Base-by-base conservation (phyloP, 345 rosid species). In the Noccaea caerulescens region DNA sequence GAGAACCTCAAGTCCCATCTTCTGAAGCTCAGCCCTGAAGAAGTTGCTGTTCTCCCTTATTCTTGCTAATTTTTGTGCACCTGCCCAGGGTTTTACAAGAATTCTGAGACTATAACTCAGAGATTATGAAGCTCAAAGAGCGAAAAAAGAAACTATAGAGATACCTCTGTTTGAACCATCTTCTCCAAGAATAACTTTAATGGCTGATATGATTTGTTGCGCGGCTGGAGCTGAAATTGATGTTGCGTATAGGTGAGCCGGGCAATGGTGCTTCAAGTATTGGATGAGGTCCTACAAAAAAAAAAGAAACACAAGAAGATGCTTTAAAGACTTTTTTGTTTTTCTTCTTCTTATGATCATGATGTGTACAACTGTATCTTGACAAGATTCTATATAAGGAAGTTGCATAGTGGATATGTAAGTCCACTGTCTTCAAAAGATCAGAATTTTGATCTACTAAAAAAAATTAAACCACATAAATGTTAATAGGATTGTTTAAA, bases 21-120 rank as follows among this genome's bases (percentile, higher is more conserved):
- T 91, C 71, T 83, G 86, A 72, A 94, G 76, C 78, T 89, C 97
- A 57, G 99, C 88, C 79, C 97, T 81, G 79, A 83, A 94, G 66
- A 88, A 94, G 88, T 91, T 94, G 80, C 97, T 88, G 76, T 91
- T 94, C 71, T 91, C 96, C 43, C 99, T 90, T 62, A 94, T 94
- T 50, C 86, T 80, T 58, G 88, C 96, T 47, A 94, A 87, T 65
- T 94, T 94, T 59, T 88, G 93, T 37, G 99, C 96, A 44, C 99
- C 99, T 94, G 62, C 1, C 70, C 39, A 38, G 25, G 7, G 42
- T 54, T 43, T 42, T 2, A 23, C 12, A 34, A 25, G n/a, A 63
- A 9, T 7, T 25, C 23, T 47, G 33, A 67, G 47, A 58, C 47
- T 7, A 37, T 34, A 34, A 25, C 23, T 13, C 12, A n/a, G 61